phyloP scores from a whole-genome alignment of 31 red algal species.

The Porphyra umbilicalis region DNA sequence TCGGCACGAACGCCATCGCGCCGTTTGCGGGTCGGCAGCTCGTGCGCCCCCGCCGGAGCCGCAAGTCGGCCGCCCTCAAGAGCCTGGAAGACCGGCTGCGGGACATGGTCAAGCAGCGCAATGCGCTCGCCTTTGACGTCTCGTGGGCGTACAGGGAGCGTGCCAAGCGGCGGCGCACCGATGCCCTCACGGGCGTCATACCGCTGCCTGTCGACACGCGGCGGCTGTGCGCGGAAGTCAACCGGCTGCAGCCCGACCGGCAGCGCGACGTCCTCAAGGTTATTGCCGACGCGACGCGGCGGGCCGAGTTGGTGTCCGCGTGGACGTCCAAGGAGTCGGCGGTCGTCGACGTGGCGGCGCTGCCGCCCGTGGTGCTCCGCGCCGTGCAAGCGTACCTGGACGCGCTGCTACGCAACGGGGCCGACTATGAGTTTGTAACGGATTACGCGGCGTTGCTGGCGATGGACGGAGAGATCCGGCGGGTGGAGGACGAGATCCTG shows the following conservation, averaged over 20 bases:
- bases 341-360: neutral
- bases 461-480: neutral
- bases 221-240: neutral
- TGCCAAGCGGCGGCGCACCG: neutral
- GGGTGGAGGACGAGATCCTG: neutral
- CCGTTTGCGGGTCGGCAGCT: neutral
- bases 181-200: neutral
- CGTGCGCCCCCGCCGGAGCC: neutral
- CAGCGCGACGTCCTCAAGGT: neutral
- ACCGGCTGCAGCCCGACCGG: neutral
- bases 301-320: neutral
- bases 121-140: neutral
- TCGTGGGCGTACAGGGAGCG: neutral
- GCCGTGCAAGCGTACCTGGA: neutral
- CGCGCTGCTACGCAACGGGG: neutral
- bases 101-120: constrained; percentile 1
- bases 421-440: neutral
- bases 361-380: neutral
- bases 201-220: neutral
- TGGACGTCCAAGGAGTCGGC: neutral
- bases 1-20: neutral
- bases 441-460: neutral
- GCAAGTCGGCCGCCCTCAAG: neutral
- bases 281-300: neutral
- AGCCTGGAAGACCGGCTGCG: neutral